Evolutionary conservation across 495 filamentous ascomycete species (phyloP), one percentile per base, ranked within the genome.

Genomic region (Aspergillus homomorphus): DNA sequence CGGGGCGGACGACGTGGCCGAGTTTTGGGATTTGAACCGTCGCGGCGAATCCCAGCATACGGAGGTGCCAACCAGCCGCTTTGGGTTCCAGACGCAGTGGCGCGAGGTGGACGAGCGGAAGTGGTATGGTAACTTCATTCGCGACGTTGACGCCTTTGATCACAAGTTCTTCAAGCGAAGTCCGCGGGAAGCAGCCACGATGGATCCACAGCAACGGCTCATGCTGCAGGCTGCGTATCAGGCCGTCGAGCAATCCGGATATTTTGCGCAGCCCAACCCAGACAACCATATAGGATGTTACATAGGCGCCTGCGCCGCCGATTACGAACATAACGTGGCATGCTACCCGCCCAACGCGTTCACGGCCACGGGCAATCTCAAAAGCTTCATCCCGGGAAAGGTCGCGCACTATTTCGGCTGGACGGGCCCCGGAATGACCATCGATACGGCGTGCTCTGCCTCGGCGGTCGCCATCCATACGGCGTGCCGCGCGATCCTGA

Each of bases 121-220:
- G 20, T 80, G 64, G 65, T 81, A 60, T 38, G 80, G 70, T 1
- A 80, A 80, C 50, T 80, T 82, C 48, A 52, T 83, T 8, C 26
- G 62, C 7, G 69, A 76, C 26, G 43, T 45, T 14, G 78, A 80
- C 46, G 56, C 61, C 0, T 82, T 81, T 38, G 83, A 85, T 51
- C 74, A 80, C 48, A 52, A 63, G 12, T 84, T 85, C 68, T 86
- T 83, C 71, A 73, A 70, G 53, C 71, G 63, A 26, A 73, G 62
- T 24, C 57, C 72, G 0, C 69, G 77, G 1, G 83, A 86, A 60
- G 69, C 72, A 0, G 56, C 59, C 0, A 66, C 69, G 3, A 79
- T 75, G 63, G 83, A 83, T 51, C 83, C 81, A 1, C 78, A 81
- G 55, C 79, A 80, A 41, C 68, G 82, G 0, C 67, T 78, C 0